Evolutionary conservation across 192 early-diverging fungal genomes (phyloP), one percentile per base, ranked within the genome.

Genomic region (Phycomyces nitens): DNA sequence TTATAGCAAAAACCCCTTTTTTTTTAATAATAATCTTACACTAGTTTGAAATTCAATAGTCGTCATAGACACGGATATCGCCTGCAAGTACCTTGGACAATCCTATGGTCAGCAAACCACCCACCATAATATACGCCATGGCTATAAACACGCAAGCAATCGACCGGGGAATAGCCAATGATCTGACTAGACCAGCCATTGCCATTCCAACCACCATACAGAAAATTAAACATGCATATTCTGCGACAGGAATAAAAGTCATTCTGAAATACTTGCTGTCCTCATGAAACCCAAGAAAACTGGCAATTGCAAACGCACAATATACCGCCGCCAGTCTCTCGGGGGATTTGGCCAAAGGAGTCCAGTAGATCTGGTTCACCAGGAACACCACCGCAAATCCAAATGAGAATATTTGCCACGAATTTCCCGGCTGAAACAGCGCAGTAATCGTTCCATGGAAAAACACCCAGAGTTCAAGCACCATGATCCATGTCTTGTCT

Each of bases 371-470:
- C 44, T 73, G 71, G 22, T 65, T 62, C 3, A 73, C 16, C n/a
- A 73, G 23, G 43, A 73, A 73, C 14, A 73, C 59, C 2, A 53
- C 40, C 10, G 47, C 52, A 38, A 73, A 73, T 18, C 71, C 71
- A 21, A 61, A 73, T 1, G 60, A 53, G 22, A 73, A 73, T 10
- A 73, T 56, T 53, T 66, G 64, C 71, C 71, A 73, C 23, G 55
- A 60, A 56, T 29, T 39, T 7, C 71, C 71, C 18, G 56, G 65
- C 23, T 73, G 71, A 62, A 40, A 61, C n/a, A 73, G 29, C 21
- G 71, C 71, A n/a, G 71, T 73, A 9, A 66, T 14, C 16, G 53
- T 44, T 0, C 71, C 71, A 53, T 73, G 64, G n/a, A 73, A 52
- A 59, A 65, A 66, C 0, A 73, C 71, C 60, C 65, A 67, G 7